Base-by-base conservation (phyloP, 495 filamentous ascomycete genomes). In the Podospora pseudocomata region DNA sequence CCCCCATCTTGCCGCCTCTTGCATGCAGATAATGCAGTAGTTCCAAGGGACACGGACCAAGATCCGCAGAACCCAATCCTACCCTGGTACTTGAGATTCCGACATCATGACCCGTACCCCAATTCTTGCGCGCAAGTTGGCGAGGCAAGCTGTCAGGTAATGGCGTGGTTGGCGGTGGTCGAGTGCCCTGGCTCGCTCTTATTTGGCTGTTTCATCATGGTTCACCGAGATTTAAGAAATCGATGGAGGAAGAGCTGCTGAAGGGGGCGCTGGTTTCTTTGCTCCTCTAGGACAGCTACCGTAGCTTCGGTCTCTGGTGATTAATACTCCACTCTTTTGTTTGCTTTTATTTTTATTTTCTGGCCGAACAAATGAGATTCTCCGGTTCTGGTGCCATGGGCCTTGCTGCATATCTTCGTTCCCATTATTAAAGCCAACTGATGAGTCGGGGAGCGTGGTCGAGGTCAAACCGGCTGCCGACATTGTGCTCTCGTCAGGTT, bases 21-120 rank as follows among this genome's bases (percentile, higher is more conserved):
- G 59, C 59, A 61, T 61, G 59, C 55, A 58, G 55, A 58, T 58
- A 58, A 58, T 58, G 55, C 59, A 61, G 59, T 61, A 61, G 59
- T 16, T 61, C 27, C 59, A 32, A 26, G 56, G 59, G 59, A 26
- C 59, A 61, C 28, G 59, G 59, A 32, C 59, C 20, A 32, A 26
- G 59, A 61, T 61, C 59, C 28, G 59, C 59, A 61, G 13, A 19
- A 5, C 59, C 23, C 20, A 61, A 61, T 18, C 59, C 59, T 61
- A 61, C 59, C 59, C 59, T 19, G 19, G 59, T 20, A 19, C 6
- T 58, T 58, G 55, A 19, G n/a, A 49, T 7, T 58, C 55, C n/a
- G 20, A 15, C 6, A 58, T 58, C 23, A 58, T 26, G 9, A 58
- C 13, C n/a, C 18, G 5, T 19, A 58, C 55, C 27, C 20, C 59